Evolutionary conservation across 352 stramenopile genomes (phyloP), one percentile per base, ranked within the genome.

Genomic region (Phytophthora capsici): DNA sequence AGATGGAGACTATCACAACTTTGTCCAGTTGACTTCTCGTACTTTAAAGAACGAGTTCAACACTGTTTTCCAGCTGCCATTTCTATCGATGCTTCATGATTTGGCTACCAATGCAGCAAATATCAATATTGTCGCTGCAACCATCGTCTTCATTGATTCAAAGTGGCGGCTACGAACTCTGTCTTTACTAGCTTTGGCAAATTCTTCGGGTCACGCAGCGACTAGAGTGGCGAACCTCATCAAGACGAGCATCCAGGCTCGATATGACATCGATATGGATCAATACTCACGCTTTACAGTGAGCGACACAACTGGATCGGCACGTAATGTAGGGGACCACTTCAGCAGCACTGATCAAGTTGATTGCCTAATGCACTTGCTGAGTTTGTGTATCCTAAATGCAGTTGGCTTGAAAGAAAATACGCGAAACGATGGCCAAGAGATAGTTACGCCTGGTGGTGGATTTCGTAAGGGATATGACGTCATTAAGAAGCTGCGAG

Each of bases 321-420:
- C 47, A 20, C n/a, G 48, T 7, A 55, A 55, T n/a, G 48, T 55
- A 4, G 36, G 10, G 1, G 55, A 53, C 8, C 34, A 63, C 19
- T 63, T 49, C n/a, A 41, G 6, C 9, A 55, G 9, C 30, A 49
- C 44, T 10, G 55, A 63, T 34, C 55, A 55, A 63, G 44, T 41
- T 2, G 55, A 55, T 30, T 55, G 44, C 47, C 7, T 55, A 12
- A 55, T 63, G 44, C 44, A 63, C 20, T 55, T 55, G n/a, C 45
- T 49, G 2, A 63, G 34, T 13, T 28, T 55, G 32, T 49, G 44
- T 17, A 17, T 49, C 10, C 12, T 62, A 4, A 55, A 63, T 19
- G 22, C 44, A 16, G 16, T 63, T 16, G 55, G 23, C 2, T 9
- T 50, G 13, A 55, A 49, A 20, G 43, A 62, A n/a, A 62, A 62